Evolutionary conservation across 495 filamentous ascomycete genomes (phyloP).

Genomic region (Letharia columbiana): DNA sequence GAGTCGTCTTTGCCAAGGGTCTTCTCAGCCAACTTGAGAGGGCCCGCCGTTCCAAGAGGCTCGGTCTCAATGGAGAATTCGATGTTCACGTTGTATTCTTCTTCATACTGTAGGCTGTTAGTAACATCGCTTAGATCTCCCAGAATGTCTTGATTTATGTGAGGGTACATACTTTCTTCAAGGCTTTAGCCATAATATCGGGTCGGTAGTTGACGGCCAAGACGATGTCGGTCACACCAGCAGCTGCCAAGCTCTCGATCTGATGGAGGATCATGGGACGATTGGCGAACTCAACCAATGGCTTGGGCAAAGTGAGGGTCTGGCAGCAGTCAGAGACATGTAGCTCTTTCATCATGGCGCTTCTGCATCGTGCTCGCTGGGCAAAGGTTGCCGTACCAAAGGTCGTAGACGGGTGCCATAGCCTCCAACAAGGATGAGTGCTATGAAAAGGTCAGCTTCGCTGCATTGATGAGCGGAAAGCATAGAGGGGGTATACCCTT

Average conservation of each 20-base stretch:
- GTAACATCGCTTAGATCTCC: not conserved
- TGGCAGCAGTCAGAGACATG: slow-evolving; percentile 32
- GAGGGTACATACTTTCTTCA: slow-evolving; percentile 50
- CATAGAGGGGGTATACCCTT: slow-evolving; percentile 7
- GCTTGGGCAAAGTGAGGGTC: slow-evolving; percentile 96
- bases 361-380: slow-evolving; percentile 15
- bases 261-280: slow-evolving; percentile 99
- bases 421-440: slow-evolving; percentile 98
- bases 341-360: slow-evolving; percentile 2
- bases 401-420: slow-evolving; percentile 97
- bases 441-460: slow-evolving; percentile 39
- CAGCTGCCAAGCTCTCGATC: slow-evolving; percentile 87
- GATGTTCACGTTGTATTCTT: slow-evolving; percentile 84
- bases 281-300: slow-evolving; percentile 95
- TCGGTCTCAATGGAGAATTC: slow-evolving; percentile 95
- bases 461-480: not conserved
- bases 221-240: slow-evolving; percentile 96
- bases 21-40: slow-evolving; percentile 90
- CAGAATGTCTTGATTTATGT: not conserved
- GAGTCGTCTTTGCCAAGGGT: slow-evolving; percentile 86
- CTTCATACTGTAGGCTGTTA: slow-evolving; percentile 59
- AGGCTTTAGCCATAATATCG: slow-evolving; percentile 77
- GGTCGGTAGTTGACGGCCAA: slow-evolving; percentile 98
- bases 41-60: slow-evolving; percentile 91
- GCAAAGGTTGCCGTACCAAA: slow-evolving; percentile 59